Evolutionary conservation across 2,329 filamentous ascomycete species (phyloP).

Genomic region (Trichoderma sp.): DNA sequence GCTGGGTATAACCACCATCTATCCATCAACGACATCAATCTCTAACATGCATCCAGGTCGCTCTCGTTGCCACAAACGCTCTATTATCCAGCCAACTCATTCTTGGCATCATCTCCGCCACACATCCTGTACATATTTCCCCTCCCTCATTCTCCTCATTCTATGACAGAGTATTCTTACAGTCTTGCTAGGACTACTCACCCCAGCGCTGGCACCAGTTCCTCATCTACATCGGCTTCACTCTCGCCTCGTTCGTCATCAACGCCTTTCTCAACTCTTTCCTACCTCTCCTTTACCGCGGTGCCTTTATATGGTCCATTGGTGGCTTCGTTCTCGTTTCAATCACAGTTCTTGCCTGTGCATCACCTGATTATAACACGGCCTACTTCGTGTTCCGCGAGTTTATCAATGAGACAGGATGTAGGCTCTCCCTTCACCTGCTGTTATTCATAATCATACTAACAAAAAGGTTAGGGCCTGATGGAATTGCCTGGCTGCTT

Average conservation of each 20-base stretch:
- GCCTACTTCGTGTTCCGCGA: conserved; percentile 33
- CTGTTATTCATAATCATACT: background rate
- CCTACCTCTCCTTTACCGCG: conserved; percentile 53
- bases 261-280: conserved; percentile 35
- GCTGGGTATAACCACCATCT: conserved; percentile 47
- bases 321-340: conserved; percentile 66
- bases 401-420: conserved; percentile 35
- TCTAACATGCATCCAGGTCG: conserved; percentile 38
- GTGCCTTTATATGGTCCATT: conserved; percentile 68
- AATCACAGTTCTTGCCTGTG: conserved; percentile 64
- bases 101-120: conserved; percentile 61
- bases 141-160: too few relatives aligned
- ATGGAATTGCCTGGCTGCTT: conserved; percentile 36
- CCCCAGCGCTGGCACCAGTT: conserved; percentile 68
- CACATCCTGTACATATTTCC: conserved; percentile 41
- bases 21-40: background rate
- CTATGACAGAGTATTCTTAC: background rate
- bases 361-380: conserved; percentile 56
- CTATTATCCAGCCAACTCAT: conserved; percentile 66
- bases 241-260: conserved; percentile 30
- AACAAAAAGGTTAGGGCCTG: conserved; percentile 26
- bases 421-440: conserved; percentile 12
- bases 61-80: conserved; percentile 65
- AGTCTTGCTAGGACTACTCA: conserved; percentile 42
- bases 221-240: conserved; percentile 44